Evolutionary conservation across 345 rosid genomes (phyloP).

Genomic region (Citrus sp.): DNA sequence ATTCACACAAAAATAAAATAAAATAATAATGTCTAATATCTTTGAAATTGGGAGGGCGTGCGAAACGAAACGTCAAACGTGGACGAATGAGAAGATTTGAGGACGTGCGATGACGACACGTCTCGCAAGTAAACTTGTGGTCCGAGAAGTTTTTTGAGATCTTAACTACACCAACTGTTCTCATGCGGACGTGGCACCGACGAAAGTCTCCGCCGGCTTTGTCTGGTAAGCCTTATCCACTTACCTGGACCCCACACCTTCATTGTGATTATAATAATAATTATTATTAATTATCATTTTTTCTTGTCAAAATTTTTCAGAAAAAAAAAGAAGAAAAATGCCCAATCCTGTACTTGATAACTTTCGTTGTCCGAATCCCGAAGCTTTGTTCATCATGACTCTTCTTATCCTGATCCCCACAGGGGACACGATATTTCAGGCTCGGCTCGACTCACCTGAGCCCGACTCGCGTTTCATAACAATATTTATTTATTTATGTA

Average conservation of each 20-base stretch:
- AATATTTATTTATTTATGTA: no score
- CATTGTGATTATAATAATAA: no score
- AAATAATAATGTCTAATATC: no score
- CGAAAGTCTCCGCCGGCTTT: not conserved
- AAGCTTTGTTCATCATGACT: not conserved
- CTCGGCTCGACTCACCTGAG: not conserved
- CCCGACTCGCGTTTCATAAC: no score
- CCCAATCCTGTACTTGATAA: not conserved
- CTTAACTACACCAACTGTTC: not conserved
- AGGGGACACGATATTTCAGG: no score
- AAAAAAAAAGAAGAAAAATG: not conserved
- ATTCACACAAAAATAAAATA: not conserved
- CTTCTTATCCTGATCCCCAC: not conserved
- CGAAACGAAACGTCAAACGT: not conserved
- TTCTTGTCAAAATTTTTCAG: not conserved
- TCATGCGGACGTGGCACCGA: not conserved
- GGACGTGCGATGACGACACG: not conserved
- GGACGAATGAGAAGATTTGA: not conserved
- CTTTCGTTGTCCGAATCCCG: not conserved
- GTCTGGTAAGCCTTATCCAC: slow-evolving; percentile 5
- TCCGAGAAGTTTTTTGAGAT: not conserved
- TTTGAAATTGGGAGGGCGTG: not conserved
- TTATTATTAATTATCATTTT: not conserved
- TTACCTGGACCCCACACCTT: not conserved
- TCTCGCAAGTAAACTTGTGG: not conserved